Evolutionary conservation across 2,329 filamentous ascomycete genomes (phyloP), one percentile per base, ranked within the genome.

Genomic region (Exophiala calicioides): DNA sequence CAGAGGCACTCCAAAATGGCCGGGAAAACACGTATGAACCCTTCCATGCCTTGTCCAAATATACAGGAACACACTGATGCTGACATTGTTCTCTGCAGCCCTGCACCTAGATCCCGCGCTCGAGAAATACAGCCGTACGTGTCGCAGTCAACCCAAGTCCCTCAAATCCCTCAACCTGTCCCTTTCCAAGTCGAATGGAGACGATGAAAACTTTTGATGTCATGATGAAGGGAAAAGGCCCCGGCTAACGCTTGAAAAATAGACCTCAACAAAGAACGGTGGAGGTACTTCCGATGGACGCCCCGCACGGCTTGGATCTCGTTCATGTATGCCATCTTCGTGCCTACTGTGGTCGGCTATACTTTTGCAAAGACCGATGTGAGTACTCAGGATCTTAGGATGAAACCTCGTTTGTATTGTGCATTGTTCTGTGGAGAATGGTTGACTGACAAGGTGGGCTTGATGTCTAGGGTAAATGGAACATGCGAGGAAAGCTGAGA

Each of bases 281-380:
- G 90, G 80, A 89, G 89, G 73, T 95, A 88, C 80, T 98, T 97
- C 80, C 81, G 89, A 69, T 97, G 89, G 88, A 97, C 86, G 26
- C 80, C 82, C 41, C 79, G 86, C 63, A 95, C 89, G 34, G 89
- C 88, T 21, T 82, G 81, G 73, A 70, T 96, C 62, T 84, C 85
- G 3, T 81, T 96, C 65, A 75, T 85, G 56, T 96, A 91, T 69
- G 79, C 86, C 48, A 73, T 83, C 24, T 73, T 84, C 43, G 79
- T 96, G 32, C 93, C 93, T 5, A 68, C 73, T 30, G 74, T 86
- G 47, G 61, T 95, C 58, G 83, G 83, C 35, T 83, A 84, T 64
- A 64, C 88, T 46, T 88, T 82, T 48, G 94, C 87, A 67, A 82
- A 80, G 64, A 90, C 85, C 53, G 91, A 97, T 63, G 93, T 97